Base-by-base conservation (phyloP, 2,329 filamentous ascomycete species). In the Epicoccum nigrum region DNA sequence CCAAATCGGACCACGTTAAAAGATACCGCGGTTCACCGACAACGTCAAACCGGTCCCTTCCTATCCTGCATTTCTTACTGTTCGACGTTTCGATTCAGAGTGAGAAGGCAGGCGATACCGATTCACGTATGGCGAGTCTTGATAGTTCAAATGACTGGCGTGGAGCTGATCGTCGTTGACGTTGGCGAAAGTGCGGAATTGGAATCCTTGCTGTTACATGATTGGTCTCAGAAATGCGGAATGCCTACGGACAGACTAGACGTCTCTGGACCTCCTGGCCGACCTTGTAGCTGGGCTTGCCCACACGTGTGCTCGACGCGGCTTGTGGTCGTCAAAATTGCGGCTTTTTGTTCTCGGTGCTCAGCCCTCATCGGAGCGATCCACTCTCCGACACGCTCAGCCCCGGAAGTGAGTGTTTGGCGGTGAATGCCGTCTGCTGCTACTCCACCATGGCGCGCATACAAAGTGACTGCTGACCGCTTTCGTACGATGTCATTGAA, bases 151-250 rank as follows among this genome's bases (percentile, higher is more conserved):
- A 17, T 30, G 27, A n/a, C 39, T n/a, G 21, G 47, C 52, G 53
- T 57, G 56, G 55, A 55, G 48, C 55, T 46, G 59, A 58, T 59
- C 51, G 43, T 49, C 35, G 55, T 47, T 45, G 40, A 35, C 46
- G 38, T 25, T 25, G 9, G n/a, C n/a, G n/a, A 45, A 39, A 45
- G 28, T 43, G 56, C 66, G 67, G 67, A 67, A 61, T 60, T 63
- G 60, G 58, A 56, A 60, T 61, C 64, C 63, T 51, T 59, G 44
- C 34, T 48, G 52, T 51, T 42, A 57, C 62, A 48, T 52, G 51
- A 64, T 66, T 65, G 64, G 66, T 60, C 53, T 67, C 56, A 49
- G 44, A 33, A 33, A 31, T 45, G 45, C 51, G 60, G 52, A 58
- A 57, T 52, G 42, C 31, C 25, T 49, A 54, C 58, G 58, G 53